These are phyloP conservation scores for Vararia minispora DNA, from an alignment of 768 basidiomycete genomes.

Conservation along the genomic window DNA sequence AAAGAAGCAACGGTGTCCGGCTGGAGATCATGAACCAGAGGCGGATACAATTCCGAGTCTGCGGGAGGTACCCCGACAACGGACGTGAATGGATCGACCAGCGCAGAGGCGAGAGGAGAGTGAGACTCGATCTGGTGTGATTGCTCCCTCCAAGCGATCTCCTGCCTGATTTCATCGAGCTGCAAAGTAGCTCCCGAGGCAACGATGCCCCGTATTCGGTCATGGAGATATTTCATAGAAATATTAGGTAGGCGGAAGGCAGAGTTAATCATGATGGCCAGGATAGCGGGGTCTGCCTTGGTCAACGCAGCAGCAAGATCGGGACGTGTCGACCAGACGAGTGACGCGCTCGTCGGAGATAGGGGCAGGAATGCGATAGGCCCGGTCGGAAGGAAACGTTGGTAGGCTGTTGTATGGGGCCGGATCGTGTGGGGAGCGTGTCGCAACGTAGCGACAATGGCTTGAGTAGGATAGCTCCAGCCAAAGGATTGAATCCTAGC, in stretches of 20 bases:
- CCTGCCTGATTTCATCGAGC: slow-evolving; percentile 37
- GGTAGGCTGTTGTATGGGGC: slow-evolving; percentile 77
- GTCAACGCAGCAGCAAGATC: slow-evolving; percentile 62
- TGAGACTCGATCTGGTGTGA: slow-evolving; percentile 54
- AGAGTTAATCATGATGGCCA: slow-evolving; percentile 75
- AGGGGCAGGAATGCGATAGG: slow-evolving; percentile 94
- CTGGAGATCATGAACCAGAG: slow-evolving; percentile 62
- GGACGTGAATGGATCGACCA: slow-evolving; percentile 16
- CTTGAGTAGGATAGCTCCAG: slow-evolving; percentile 85
- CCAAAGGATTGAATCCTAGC: slow-evolving; percentile 82
- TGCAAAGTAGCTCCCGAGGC: slow-evolving; percentile 34
- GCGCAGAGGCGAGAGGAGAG: slow-evolving; percentile 50
- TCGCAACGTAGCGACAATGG: slow-evolving; percentile 78
- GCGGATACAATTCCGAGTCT: slow-evolving; percentile 59
- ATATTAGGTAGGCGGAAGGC: slow-evolving; percentile 78
- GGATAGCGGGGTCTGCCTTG: slow-evolving; percentile 46
- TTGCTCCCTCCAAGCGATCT: slow-evolving; percentile 63
- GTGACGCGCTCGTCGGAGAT: slow-evolving; percentile 62
- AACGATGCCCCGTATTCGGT: slow-evolving; percentile 46
- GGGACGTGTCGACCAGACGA: slow-evolving; percentile 92
- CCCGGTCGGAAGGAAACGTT: slow-evolving; percentile 89
- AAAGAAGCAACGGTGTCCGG: slow-evolving; percentile 74
- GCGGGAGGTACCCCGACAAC: slow-evolving; percentile 44
- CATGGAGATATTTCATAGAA: slow-evolving; percentile 58
- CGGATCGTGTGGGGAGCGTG: slow-evolving; percentile 54